A percentile compares a stretch with the other conserved stretches of the same genome.
phyloP scores from a whole-genome alignment of 2,329 filamentous ascomycete species.

The Botrytis deweyae region DNA sequence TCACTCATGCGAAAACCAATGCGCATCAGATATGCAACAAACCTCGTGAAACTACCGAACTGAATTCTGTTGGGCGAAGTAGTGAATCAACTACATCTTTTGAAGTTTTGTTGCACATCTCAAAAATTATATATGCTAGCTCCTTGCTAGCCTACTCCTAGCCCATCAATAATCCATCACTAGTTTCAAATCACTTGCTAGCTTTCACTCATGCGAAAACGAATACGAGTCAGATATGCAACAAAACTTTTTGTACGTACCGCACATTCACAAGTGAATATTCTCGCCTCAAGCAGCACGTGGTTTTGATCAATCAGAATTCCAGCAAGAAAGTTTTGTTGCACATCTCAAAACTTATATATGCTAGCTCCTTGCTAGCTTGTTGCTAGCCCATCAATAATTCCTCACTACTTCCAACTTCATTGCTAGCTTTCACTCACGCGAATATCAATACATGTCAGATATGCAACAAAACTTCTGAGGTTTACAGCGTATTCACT shows the following conservation, averaged over 20 bases:
- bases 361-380: not conserved
- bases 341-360: not conserved
- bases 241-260: not conserved
- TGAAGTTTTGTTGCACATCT: too few relatives aligned
- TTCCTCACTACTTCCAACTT: not conserved
- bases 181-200: not conserved
- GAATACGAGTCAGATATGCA: not conserved
- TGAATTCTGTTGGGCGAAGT: too few relatives aligned
- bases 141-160: not conserved
- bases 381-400: not conserved
- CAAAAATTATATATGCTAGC: not conserved
- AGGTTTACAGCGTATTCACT: not conserved
- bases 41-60: too few relatives aligned
- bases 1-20: not conserved
- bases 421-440: not conserved
- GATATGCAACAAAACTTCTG: not conserved
- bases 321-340: too few relatives aligned
- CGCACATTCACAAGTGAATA: too few relatives aligned
- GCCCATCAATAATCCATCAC: not conserved
- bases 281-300: too few relatives aligned
- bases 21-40: not conserved
- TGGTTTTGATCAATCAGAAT: too few relatives aligned
- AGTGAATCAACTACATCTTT: too few relatives aligned
- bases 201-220: not conserved
- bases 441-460: not conserved